Conservation (phyloP, 1,284 basidiomycete species). For the Psilocybe mexicana region DNA sequence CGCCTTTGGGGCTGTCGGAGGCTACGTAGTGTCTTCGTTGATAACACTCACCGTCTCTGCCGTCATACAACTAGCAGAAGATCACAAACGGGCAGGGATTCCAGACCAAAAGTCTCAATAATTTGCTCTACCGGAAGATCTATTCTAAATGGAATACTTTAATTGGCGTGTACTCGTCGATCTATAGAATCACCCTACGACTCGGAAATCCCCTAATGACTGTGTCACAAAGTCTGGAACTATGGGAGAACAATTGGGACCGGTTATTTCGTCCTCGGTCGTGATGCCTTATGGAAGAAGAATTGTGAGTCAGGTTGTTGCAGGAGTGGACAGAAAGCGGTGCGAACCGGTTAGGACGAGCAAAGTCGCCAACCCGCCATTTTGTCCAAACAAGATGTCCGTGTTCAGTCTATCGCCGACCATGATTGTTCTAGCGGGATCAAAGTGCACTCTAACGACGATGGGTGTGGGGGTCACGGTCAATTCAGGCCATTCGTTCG, state of each 20-base stretch:
- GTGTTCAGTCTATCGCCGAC: conserved; percentile 94
- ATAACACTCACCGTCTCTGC: conserved; percentile 52
- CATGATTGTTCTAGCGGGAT: conserved; percentile 88
- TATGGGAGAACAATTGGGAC: conserved; percentile 67
- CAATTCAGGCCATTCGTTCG: conserved; percentile 7
- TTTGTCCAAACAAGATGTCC: conserved; percentile 90
- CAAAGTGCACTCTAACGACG: conserved; percentile 72
- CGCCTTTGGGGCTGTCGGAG: conserved; percentile 65
- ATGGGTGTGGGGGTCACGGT: background rate
- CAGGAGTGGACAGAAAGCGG: conserved; percentile 5
- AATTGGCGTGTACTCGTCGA: background rate
- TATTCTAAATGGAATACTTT: conserved; percentile 10
- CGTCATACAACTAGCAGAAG: conserved; percentile 44
- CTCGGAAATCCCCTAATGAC: conserved; percentile 75
- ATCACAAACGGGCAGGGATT: conserved; percentile 18
- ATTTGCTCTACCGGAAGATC: conserved; percentile 7
- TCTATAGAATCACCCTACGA: conserved; percentile 18
- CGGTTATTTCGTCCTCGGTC: conserved; percentile 67
- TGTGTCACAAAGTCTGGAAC: conserved; percentile 82
- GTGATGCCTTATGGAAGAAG: conserved; percentile 63
- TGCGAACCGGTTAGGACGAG: conserved; percentile 90
- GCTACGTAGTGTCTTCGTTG: conserved; percentile 67
- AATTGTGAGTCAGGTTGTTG: background rate
- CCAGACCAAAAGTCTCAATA: conserved; percentile 17
- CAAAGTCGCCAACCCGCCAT: conserved; percentile 83